A percentile compares a stretch with the other conserved stretches of the same genome.
Conservation (phyloP, 2,329 filamentous ascomycete species). For the Pyrenochaeta sp. region DNA sequence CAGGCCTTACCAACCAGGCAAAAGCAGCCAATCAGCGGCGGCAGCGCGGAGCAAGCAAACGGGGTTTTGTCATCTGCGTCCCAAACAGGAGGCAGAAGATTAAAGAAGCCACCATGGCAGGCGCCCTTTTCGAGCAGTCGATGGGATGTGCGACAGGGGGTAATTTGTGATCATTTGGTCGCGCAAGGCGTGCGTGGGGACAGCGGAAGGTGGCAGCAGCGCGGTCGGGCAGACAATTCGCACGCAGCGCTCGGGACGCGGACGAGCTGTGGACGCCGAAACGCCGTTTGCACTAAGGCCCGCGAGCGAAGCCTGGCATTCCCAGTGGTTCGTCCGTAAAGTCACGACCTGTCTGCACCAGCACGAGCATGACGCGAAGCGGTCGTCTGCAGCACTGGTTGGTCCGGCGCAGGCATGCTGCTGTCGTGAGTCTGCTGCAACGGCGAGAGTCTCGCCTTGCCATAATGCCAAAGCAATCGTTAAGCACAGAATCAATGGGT, state of each 20-base stretch:
- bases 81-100: slow-evolving; percentile 17
- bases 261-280: slow-evolving; percentile 17
- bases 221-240: slow-evolving; percentile 9
- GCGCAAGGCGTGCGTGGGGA: too few relatives aligned
- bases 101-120: slow-evolving; percentile 2
- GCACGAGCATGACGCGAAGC: slow-evolving; percentile 10
- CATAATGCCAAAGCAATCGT: background rate
- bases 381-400: slow-evolving; percentile 1
- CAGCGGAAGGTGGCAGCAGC: slow-evolving; percentile 1
- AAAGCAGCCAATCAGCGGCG: slow-evolving; percentile 24
- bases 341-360: slow-evolving; percentile 15
- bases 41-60: slow-evolving; percentile 3
- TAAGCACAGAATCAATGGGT: slow-evolving; percentile 7
- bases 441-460: slow-evolving; percentile 9
- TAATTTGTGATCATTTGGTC: slow-evolving; percentile 16
- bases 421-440: slow-evolving; percentile 10
- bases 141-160: slow-evolving; percentile 9
- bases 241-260: slow-evolving; percentile 7
- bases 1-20: slow-evolving; percentile 30
- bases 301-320: slow-evolving; percentile 15
- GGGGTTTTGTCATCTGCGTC: slow-evolving; percentile 20
- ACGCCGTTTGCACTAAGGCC: slow-evolving; percentile 18
- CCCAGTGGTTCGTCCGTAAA: slow-evolving; percentile 23
- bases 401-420: slow-evolving; percentile 3
- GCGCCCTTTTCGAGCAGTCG: slow-evolving; percentile 5